A percentile compares a stretch with the other conserved stretches of the same genome.
Evolutionary conservation across 169 alveolate species (phyloP).

Genomic region (Cryptosporidium meleagridis): DNA sequence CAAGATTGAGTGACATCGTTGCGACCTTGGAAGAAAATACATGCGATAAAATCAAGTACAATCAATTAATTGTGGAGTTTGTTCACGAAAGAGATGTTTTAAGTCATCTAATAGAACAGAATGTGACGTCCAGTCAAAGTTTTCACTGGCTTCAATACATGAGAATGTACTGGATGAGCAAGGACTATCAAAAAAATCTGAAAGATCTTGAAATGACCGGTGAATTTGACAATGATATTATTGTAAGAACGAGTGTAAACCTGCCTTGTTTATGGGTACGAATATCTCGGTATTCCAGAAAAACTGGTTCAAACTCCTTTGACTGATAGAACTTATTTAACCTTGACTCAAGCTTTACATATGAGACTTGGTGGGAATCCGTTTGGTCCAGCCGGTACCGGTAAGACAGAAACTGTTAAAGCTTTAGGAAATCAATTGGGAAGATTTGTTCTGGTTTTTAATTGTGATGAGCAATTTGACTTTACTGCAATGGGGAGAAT

Average conservation of each 20-base stretch:
- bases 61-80: conserved; percentile 93
- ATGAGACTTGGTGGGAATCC: conserved; percentile 98
- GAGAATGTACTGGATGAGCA: conserved; percentile 95
- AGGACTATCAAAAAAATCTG: conserved; percentile 83
- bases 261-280: conserved; percentile 96
- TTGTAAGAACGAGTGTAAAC: conserved; percentile 92
- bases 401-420: conserved; percentile 99
- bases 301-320: conserved; percentile 97
- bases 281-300: conserved; percentile 96
- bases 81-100: conserved; percentile 97
- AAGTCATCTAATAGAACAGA: conserved; percentile 81
- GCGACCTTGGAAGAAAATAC: conserved; percentile 29
- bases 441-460: conserved; percentile 95
- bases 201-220: neutral
- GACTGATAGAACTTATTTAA: conserved; percentile 97
- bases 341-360: conserved; percentile 96
- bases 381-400: conserved; percentile 99
- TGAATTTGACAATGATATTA: conserved; percentile 15
- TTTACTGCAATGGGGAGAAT: conserved; percentile 96
- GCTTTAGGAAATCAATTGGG: conserved; percentile 97
- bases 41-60: conserved; percentile 90
- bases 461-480: conserved; percentile 98
- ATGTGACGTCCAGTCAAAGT: conserved; percentile 81
- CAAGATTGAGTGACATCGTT: conserved; percentile 28
- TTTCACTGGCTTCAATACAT: conserved; percentile 95